phyloP scores from a whole-genome alignment of 78 protist genomes.

The Mastigamoeba balamuthi region DNA sequence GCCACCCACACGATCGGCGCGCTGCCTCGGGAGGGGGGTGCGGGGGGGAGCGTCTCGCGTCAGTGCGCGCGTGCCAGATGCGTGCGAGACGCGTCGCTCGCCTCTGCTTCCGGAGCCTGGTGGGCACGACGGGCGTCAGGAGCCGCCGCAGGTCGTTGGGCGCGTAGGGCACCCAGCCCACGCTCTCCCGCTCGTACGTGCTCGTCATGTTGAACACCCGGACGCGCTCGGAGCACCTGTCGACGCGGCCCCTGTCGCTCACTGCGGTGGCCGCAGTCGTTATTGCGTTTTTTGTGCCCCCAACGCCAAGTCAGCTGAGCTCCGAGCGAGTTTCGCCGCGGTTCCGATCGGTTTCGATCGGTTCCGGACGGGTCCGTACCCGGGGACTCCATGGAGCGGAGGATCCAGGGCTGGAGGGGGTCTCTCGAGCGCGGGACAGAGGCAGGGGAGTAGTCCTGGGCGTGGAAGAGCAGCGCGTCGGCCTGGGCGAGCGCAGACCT shows the following conservation, averaged over 20 bases:
- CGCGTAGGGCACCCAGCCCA: neutral
- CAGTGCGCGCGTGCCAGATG: neutral
- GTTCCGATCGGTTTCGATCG: no score
- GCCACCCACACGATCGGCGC: neutral
- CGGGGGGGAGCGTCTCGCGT: neutral
- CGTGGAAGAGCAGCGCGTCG: neutral
- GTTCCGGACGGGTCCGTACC: neutral
- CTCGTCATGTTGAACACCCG: neutral
- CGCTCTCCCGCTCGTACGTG: neutral
- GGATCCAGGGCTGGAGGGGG: neutral
- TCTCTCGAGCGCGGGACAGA: neutral
- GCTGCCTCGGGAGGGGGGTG: neutral
- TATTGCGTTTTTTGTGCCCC: no score
- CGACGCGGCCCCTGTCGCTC: neutral
- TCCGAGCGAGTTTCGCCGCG: no score
- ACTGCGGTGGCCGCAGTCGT: neutral
- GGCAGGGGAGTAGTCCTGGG: neutral
- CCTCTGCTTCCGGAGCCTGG: neutral
- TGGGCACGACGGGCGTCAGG: neutral
- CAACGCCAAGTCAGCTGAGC: no score
- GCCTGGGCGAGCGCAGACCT: neutral
- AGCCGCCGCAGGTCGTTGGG: neutral
- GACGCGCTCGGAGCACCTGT: neutral
- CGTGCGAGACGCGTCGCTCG: no score
- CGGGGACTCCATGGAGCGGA: neutral